A percentile compares a stretch with the other conserved stretches of the same genome.
These are phyloP conservation scores for Drechslera avenae DNA, from an alignment of 2,329 filamentous ascomycete genomes.

Conservation along the genomic window DNA sequence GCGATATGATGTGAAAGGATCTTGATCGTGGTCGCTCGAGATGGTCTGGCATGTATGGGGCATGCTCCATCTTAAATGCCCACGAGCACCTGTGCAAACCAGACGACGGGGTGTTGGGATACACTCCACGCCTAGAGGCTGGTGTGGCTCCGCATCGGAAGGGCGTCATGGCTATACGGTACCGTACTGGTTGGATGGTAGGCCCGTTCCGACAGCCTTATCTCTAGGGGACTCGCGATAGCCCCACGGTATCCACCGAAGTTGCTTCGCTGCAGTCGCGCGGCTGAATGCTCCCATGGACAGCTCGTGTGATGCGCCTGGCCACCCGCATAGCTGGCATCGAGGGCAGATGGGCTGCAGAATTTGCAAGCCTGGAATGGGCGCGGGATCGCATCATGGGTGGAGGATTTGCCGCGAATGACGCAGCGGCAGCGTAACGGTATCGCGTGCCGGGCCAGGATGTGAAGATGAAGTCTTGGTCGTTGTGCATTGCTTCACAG, in stretches of 20 bases:
- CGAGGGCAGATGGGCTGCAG: slow-evolving; percentile 1
- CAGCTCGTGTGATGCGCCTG: slow-evolving; percentile 8
- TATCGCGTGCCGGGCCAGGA: slow-evolving; percentile 18
- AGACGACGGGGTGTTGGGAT: slow-evolving; percentile 5
- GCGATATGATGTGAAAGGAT: not conserved
- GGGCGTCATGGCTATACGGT: not conserved
- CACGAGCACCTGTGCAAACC: slow-evolving; percentile 1
- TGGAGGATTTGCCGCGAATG: slow-evolving; percentile 18
- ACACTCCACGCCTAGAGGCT: slow-evolving; percentile 4
- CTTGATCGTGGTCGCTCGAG: not conserved
- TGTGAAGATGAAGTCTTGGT: slow-evolving; percentile 6
- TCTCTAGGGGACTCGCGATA: slow-evolving; percentile 23
- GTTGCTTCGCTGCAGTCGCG: slow-evolving; percentile 8
- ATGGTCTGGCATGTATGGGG: slow-evolving; percentile 10
- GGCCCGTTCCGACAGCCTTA: slow-evolving; percentile 28
- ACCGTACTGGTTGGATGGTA: slow-evolving; percentile 16
- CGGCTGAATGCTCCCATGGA: slow-evolving; percentile 3
- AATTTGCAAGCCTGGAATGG: slow-evolving; percentile 5
- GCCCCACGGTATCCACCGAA: slow-evolving; percentile 15
- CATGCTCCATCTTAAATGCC: slow-evolving; percentile 19
- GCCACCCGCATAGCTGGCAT: not conserved
- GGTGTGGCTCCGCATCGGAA: slow-evolving; percentile 11
- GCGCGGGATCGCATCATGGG: slow-evolving; percentile 7
- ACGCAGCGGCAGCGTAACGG: slow-evolving; percentile 19
- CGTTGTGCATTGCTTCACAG: slow-evolving; percentile 6